phyloP scores from a whole-genome alignment of 2,329 filamentous ascomycete genomes.

The Exophiala alcalophila region DNA sequence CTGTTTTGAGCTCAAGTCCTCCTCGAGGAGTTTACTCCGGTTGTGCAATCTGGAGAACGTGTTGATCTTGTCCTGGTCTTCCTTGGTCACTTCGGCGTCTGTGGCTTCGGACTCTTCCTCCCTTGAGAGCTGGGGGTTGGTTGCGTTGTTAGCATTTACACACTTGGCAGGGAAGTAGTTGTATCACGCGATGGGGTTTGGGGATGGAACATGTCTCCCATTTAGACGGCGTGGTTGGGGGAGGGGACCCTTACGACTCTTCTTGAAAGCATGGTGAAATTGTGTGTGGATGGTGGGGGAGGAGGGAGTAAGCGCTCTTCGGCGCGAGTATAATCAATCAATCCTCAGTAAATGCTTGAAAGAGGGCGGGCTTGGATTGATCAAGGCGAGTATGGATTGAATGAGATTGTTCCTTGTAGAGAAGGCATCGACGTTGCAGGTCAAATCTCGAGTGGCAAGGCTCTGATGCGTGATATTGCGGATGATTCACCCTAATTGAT shows the following conservation, averaged over 20 bases:
- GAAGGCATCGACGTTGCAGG: too few species aligned
- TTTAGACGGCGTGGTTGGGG: not conserved
- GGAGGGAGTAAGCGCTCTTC: too few species aligned
- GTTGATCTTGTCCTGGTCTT: conserved; percentile 99
- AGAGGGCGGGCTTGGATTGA: too few species aligned
- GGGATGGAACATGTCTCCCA: not conserved
- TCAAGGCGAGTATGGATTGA: too few species aligned
- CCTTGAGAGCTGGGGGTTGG: conserved; percentile 82
- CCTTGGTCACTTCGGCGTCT: conserved; percentile 88
- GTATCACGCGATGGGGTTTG: not conserved
- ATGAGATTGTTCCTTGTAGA: too few species aligned
- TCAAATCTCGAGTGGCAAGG: too few species aligned
- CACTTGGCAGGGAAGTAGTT: not conserved
- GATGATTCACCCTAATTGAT: too few species aligned
- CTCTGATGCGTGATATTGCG: too few species aligned
- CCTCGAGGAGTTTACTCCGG: conserved; percentile 73
- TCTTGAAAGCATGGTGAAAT: conserved; percentile 8
- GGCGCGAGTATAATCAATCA: too few species aligned
- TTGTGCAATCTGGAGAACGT: conserved; percentile 93
- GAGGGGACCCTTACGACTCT: conserved; percentile 18
- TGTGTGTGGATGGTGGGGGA: too few species aligned
- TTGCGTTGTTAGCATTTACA: conserved; percentile 1
- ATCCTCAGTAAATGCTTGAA: too few species aligned
- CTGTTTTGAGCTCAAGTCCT: conserved; percentile 74
- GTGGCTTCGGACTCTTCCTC: conserved; percentile 78